These are phyloP conservation scores for Bacidia gigantensis DNA, from an alignment of 495 filamentous ascomycete species.

Conservation along the genomic window DNA sequence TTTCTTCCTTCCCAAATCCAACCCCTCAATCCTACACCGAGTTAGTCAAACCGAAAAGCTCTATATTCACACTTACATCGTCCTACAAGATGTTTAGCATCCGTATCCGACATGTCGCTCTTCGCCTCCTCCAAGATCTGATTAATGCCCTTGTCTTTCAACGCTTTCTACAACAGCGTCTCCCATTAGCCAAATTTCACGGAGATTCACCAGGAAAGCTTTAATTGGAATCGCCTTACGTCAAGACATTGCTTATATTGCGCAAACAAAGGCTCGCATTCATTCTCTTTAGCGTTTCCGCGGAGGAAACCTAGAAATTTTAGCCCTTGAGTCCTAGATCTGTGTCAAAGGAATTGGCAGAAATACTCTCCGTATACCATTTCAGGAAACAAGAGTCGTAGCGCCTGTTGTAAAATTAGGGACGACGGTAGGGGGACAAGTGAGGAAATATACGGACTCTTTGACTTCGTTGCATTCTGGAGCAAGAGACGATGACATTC, in stretches of 20 bases:
- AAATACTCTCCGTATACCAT: conserved; percentile 90
- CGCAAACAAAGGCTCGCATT: conserved; percentile 72
- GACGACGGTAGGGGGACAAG: not conserved
- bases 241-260: conserved; percentile 72
- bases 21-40: not conserved
- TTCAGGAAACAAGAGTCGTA: conserved; percentile 91
- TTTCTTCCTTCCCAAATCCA: not conserved
- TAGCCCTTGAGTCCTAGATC: conserved; percentile 9
- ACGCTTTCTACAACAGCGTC: conserved; percentile 54
- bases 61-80: conserved; percentile 25
- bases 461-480: conserved; percentile 78
- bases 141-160: conserved; percentile 78
- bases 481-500: conserved; percentile 45
- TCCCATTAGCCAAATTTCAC: not conserved
- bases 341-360: not conserved
- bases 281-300: conserved; percentile 63
- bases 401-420: conserved; percentile 38
- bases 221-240: conserved; percentile 39
- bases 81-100: conserved; percentile 53
- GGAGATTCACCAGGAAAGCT: not conserved
- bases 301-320: conserved; percentile 60
- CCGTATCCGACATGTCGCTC: conserved; percentile 67
- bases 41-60: not conserved
- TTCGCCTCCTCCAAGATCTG: conserved; percentile 73
- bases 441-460: conserved; percentile 48